Base-by-base conservation (phyloP, 768 basidiomycete species). In the Xerocomus brunneocitrinus region DNA sequence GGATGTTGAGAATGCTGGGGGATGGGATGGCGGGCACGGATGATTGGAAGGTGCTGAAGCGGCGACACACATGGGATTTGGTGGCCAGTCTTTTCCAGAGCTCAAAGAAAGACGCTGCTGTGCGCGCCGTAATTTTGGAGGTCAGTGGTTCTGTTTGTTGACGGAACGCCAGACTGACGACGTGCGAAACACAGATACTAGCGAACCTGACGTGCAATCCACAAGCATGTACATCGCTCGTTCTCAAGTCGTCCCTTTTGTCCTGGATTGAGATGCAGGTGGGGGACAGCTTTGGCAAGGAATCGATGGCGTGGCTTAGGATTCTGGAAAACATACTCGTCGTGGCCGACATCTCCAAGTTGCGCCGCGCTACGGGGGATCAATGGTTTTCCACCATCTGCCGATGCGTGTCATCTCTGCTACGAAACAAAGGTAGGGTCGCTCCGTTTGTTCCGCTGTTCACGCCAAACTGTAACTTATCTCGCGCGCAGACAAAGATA, bases 21-120 rank as follows among this genome's bases (percentile, higher is more conserved):
- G 91, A 95, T 55, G 91, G 90, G 0, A 85, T 91, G 80, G 76
- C 76, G 57, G 79, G 83, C 45, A 75, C 77, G 0, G 78, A 82
- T 39, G 94, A 98, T 62, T 97, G 94, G 93, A 77, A 76, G 31
- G 79, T 92, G 3, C 67, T 95, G 50, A 84, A 84, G 61, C 76
- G 91, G 42, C 73, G 94, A 27, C 89, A 93, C 63, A 91, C 90
- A 0, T 95, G 91, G 89, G 91, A 92, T 57, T 73, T 95, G 28
- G 69, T 95, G 2, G 87, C 91, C 2, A 91, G 88, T 54, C 65
- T 94, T 47, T 93, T 85, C 69, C 86, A 91, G 58, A 82, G 83
- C 54, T 81, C 81, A 0, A 67, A 73, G 41, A 68, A 71, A 3
- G 89, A 92, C 52, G 54, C 62, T 0, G 48, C 72, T 1, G 62